Evolutionary conservation across 1,139 yeast genomes (phyloP).

Genomic region (Hemisphaericaspora subhashii): DNA sequence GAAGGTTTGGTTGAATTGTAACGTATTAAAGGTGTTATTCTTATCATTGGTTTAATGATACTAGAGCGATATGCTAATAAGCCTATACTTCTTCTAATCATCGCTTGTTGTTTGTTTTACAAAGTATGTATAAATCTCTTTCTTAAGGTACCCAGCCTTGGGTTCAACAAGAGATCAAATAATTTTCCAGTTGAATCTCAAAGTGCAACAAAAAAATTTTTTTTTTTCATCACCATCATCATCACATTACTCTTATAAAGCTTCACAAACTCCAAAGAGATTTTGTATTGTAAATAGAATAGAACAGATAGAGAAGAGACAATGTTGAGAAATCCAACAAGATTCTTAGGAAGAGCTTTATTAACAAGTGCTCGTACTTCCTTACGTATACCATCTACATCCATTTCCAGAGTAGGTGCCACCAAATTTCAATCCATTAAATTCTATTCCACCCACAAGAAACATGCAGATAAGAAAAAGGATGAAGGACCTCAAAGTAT

Average conservation of each 20-base stretch:
- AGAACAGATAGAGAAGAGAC: neutral
- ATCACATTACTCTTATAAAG: no score
- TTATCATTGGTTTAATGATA: neutral
- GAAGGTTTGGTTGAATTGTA: neutral
- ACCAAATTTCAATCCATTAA: conserved; percentile 8
- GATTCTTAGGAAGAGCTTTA: conserved; percentile 7
- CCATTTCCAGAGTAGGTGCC: neutral
- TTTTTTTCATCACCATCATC: no score
- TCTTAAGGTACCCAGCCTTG: no score
- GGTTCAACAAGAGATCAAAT: no score
- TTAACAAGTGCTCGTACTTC: conserved; percentile 5
- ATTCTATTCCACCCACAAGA: conserved; percentile 22
- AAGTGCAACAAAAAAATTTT: no score
- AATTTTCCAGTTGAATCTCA: no score
- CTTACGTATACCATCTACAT: neutral
- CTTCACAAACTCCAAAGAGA: no score
- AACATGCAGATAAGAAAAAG: conserved; percentile 20
- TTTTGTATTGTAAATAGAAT: no score
- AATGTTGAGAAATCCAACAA: conserved; percentile 11
- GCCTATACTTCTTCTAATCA: neutral
- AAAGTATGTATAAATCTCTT: no score
- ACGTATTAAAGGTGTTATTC: neutral
- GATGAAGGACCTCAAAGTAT: conserved; percentile 52
- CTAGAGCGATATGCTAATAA: neutral
- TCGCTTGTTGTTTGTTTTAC: neutral